Evolutionary conservation across 257 asterid genomes (phyloP), one percentile per base, ranked within the genome.

Genomic region (Nicotiana otophora): DNA sequence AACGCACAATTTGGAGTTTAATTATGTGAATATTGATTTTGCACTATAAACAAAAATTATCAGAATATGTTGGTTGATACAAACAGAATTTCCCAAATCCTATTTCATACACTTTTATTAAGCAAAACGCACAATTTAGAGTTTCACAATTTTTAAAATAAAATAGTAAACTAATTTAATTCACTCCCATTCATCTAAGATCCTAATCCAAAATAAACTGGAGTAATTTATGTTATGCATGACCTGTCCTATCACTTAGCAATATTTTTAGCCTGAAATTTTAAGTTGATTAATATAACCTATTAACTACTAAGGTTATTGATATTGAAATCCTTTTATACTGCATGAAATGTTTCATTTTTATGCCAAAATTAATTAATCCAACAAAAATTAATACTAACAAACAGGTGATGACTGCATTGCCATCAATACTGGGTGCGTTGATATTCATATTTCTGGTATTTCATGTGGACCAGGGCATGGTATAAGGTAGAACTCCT

Each of bases 381-480:
- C 26, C 33, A 46, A 12, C 39, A 69, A 74, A 48, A 30, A 30
- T 30, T 14, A 66, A 66, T 16, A 30, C 80, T 16, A 30, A 84
- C 62, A 17, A 23, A 4, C 54, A 85, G 85, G 83, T 48, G 88
- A 82, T 82, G 88, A 82, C 34, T 85, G 83, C 76, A 61, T 78
- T 15, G 83, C 85, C 15, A 55, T 84, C 39, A 81, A 81, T 64
- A 58, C 11, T 23, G 83, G 85, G 26, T 19, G 81, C 42, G 48
- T 62, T 42, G 67, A 46, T 53, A 61, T 82, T 12, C 10, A 42
- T 54, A 62, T 85, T 42, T 16, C 81, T 31, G 76, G 81, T 23
- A 64, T 82, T 81, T n/a, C 78, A 33, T 82, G 85, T 36, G 87
- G 85, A 77, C 87, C 87, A 5, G 83, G 83, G 6, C 85, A 77